Conservation (phyloP, 805 yeast genomes). For the Metschnikowia lachancei region DNA sequence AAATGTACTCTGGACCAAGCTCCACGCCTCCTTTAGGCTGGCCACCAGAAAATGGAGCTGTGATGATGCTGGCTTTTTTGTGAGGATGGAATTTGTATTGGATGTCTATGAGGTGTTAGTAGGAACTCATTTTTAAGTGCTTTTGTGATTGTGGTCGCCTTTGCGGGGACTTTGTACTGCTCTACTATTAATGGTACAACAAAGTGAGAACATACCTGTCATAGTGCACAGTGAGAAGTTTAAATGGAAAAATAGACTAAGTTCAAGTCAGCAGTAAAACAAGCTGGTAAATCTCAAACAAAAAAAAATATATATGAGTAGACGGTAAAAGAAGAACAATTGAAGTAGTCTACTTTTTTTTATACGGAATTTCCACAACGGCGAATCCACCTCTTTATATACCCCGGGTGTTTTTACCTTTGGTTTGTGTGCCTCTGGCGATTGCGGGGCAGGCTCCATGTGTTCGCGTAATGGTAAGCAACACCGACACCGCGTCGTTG, state of each 20-base stretch:
- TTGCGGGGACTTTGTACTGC: background rate
- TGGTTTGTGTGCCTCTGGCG: background rate
- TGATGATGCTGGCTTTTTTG: constrained; percentile 63
- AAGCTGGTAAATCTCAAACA: no score
- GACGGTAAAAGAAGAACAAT: no score
- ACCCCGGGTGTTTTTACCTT: background rate
- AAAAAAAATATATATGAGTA: no score
- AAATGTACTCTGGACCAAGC: constrained; percentile 80
- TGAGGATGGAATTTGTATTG: constrained; percentile 53
- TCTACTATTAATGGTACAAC: no score
- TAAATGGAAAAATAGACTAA: no score
- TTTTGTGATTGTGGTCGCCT: background rate
- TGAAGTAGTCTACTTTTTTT: no score
- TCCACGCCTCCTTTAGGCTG: constrained; percentile 94
- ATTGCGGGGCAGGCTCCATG: constrained; percentile 8
- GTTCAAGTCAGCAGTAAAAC: no score
- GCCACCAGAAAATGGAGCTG: constrained; percentile 95
- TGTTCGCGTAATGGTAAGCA: background rate
- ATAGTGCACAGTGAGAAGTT: constrained; percentile 1
- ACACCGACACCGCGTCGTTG: constrained; percentile 11
- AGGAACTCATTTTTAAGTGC: background rate
- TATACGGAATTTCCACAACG: background rate
- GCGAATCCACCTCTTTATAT: constrained; percentile 1
- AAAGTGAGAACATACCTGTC: constrained; percentile 11
- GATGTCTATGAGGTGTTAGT: constrained; percentile 23